Evolutionary conservation across 2,329 filamentous ascomycete genomes (phyloP), one percentile per base, ranked within the genome.

Genomic region (Calonectria pteridis): DNA sequence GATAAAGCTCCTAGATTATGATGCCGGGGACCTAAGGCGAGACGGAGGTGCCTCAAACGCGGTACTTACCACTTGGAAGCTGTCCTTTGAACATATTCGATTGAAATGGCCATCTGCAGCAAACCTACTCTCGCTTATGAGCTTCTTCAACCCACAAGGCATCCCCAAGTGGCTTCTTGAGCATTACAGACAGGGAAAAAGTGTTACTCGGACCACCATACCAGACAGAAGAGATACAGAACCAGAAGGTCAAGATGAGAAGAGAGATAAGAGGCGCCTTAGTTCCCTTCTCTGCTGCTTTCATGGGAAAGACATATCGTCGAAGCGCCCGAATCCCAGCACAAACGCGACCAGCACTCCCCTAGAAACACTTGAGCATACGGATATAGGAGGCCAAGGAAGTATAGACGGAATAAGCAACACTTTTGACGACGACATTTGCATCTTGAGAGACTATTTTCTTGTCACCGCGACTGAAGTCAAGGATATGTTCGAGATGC

Each of bases 121-220:
- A 51, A 53, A 73, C 28, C 28, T 73, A 4, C 46, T 73, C 1
- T 62, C 62, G 6, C 53, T 67, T 5, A 73, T 73, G 67, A 73
- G 37, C 37, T 40, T 40, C 18, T 40, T 40, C 16, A 40, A 40
- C 16, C 16, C 37, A 1, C 37, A 40, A 58, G 70, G 55, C 13
- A 69, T 73, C 43, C 63, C 67, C 1, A 55, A 58, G 31, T 26
- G 14, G 29, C 40, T 68, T 14, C 53, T 67, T 7, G 43, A 64
- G 37, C 14, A 40, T 20, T 40, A 4, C 37, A 40, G 7, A 7
- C 5, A 14, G 37, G 33, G 11, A 13, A 40, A 9, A 40, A 40
- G 14, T 40, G 35, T 16, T 37, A 16, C 35, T 14, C 4, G 3
- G 35, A 16, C 13, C 9, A 14, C 35, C 13, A 13, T 16, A 16